A percentile compares a stretch with the other conserved stretches of the same genome.
phyloP scores from a whole-genome alignment of 1,139 yeast genomes.

The Lodderomyces beijingensis region DNA sequence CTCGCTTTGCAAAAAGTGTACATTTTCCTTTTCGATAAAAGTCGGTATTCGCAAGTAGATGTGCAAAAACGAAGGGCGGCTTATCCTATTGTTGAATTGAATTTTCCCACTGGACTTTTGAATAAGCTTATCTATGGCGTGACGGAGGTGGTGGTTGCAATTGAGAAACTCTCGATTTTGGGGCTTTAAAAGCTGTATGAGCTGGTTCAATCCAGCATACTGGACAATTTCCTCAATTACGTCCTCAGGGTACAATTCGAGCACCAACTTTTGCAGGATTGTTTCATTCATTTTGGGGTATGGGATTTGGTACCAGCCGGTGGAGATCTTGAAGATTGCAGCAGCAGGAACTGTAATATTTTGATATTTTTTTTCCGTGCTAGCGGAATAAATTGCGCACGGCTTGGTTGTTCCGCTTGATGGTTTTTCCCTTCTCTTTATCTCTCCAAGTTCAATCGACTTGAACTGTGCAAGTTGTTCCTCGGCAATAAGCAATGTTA shows the following conservation, averaged over 20 bases:
- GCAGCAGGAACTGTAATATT: too few species aligned
- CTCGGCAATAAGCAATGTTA: too few species aligned
- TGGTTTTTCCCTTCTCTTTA: too few species aligned
- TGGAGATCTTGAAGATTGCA: too few species aligned
- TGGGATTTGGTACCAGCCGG: too few species aligned
- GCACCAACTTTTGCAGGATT: not conserved
- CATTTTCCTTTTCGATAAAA: slow-evolving; percentile 10
- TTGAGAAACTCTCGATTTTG: slow-evolving; percentile 8
- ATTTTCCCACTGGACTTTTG: slow-evolving; percentile 5
- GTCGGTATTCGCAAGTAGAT: slow-evolving; percentile 15
- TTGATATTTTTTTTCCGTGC: too few species aligned
- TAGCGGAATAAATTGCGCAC: too few species aligned
- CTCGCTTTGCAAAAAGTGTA: slow-evolving; percentile 8
- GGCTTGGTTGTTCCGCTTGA: too few species aligned
- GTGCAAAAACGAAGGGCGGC: slow-evolving; percentile 12
- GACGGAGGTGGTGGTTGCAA: slow-evolving; percentile 6
- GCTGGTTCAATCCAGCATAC: slow-evolving; percentile 8
- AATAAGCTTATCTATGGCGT: slow-evolving; percentile 9
- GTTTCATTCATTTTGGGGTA: too few species aligned
- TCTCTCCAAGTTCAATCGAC: slow-evolving; percentile 1
- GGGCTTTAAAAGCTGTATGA: slow-evolving; percentile 7
- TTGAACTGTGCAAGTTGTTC: too few species aligned
- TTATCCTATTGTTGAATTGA: slow-evolving; percentile 13
- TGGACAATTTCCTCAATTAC: slow-evolving; percentile 9
- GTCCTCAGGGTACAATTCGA: slow-evolving; percentile 10